These are phyloP conservation scores for Otatea glauca DNA, from an alignment of 176 grass and related monocot species.

Conservation along the genomic window DNA sequence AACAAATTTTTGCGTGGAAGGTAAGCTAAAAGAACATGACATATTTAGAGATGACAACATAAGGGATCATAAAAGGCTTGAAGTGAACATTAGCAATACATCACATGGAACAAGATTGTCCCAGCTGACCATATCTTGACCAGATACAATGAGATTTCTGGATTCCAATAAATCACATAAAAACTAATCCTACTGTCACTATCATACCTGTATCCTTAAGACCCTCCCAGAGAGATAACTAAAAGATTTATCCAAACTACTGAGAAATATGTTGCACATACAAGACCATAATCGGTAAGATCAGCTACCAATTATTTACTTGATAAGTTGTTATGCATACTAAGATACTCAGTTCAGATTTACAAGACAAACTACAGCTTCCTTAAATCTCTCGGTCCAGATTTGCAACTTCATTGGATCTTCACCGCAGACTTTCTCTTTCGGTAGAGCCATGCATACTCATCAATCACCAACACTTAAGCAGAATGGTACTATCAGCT, in stretches of 20 bases:
- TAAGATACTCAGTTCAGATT: background rate
- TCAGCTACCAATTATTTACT: conserved; percentile 4
- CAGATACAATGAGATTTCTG: conserved; percentile 2
- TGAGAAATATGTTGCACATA: conserved; percentile 1
- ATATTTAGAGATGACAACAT: background rate
- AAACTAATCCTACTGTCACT: background rate
- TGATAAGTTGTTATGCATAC: conserved; percentile 31
- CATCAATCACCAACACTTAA: background rate
- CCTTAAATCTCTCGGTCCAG: background rate
- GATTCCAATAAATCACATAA: background rate
- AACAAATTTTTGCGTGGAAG: background rate
- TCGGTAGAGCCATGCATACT: background rate
- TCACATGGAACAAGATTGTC: background rate
- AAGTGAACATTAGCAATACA: conserved; percentile 9
- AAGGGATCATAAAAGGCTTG: conserved; percentile 3
- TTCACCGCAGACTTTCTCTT: background rate
- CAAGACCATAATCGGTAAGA: background rate
- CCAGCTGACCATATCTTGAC: background rate
- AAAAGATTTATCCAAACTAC: background rate
- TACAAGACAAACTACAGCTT: background rate
- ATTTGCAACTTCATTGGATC: background rate
- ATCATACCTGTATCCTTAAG: background rate
- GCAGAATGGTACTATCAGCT: background rate
- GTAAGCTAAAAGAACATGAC: conserved; percentile 9
- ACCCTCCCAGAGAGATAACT: background rate